Evolutionary conservation across 2,329 filamentous ascomycete species (phyloP).

Genomic region (Lachnellula arida): DNA sequence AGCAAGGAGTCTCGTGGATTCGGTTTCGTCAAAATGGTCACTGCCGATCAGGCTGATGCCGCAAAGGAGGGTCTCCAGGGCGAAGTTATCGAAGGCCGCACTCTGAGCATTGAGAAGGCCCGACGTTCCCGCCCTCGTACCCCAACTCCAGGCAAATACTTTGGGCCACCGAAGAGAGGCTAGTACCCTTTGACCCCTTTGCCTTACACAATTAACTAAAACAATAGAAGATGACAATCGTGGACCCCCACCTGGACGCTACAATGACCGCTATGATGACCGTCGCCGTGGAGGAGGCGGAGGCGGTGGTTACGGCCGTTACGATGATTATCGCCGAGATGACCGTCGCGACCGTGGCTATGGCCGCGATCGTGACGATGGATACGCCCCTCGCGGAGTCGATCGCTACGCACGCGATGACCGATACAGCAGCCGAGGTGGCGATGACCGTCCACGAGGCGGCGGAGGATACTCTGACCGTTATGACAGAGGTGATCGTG

Average conservation of each 20-base stretch:
- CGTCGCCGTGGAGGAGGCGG: slow-evolving; percentile 39
- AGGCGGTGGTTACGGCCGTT: slow-evolving; percentile 20
- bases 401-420: slow-evolving; percentile 19
- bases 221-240: slow-evolving; percentile 49
- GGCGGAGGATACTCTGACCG: slow-evolving; percentile 41
- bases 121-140: slow-evolving; percentile 91
- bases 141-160: slow-evolving; percentile 98
- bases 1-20: slow-evolving; percentile 98
- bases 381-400: slow-evolving; percentile 23
- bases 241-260: slow-evolving; percentile 38
- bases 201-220: slow-evolving; percentile 30
- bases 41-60: slow-evolving; percentile 89
- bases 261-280: slow-evolving; percentile 37
- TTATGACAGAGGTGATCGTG: slow-evolving; percentile 44
- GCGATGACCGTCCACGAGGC: slow-evolving; percentile 43
- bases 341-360: slow-evolving; percentile 40
- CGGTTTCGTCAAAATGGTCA: slow-evolving; percentile 98
- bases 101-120: slow-evolving; percentile 97
- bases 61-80: slow-evolving; percentile 95
- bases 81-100: slow-evolving; percentile 91
- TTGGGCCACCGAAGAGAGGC: slow-evolving; percentile 97
- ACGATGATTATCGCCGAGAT: slow-evolving; percentile 33
- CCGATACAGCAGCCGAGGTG: slow-evolving; percentile 22
- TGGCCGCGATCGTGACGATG: slow-evolving; percentile 36
- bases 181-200: slow-evolving; percentile 44